Evolutionary conservation across 164 flowering plant species (phyloP).

Genomic region (Pachysandra terminalis): DNA sequence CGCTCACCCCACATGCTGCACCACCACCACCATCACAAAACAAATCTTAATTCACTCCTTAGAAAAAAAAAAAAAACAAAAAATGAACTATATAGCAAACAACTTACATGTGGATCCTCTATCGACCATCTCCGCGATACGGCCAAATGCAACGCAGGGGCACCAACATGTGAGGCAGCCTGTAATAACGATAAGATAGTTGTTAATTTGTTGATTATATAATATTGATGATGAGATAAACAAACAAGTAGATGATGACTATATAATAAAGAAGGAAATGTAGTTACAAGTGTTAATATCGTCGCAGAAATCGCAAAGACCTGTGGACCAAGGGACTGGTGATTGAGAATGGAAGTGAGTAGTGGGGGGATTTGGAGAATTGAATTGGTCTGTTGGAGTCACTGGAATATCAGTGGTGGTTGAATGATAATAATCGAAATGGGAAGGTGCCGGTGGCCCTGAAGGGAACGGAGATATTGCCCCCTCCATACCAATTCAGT

Average conservation of each 20-base stretch:
- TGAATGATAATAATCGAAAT: not conserved
- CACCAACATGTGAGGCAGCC: constrained; percentile 62
- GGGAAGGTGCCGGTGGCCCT: not conserved
- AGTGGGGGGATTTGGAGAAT: not conserved
- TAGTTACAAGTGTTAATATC: constrained; percentile 39
- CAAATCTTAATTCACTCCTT: too few relatives aligned
- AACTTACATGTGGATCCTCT: constrained; percentile 18
- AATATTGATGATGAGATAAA: too few relatives aligned
- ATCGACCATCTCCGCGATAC: constrained; percentile 42
- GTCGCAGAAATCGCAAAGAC: constrained; percentile 42
- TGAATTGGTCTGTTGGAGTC: not conserved
- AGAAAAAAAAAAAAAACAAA: too few relatives aligned
- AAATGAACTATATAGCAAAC: not conserved
- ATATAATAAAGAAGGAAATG: too few relatives aligned
- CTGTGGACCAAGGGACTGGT: constrained; percentile 49
- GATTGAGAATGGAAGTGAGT: constrained; percentile 11
- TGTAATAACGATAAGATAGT: constrained; percentile 6
- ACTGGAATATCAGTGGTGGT: constrained; percentile 6
- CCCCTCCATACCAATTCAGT: too few relatives aligned
- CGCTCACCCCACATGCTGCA: constrained; percentile 54
- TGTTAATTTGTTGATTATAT: too few relatives aligned
- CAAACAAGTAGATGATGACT: too few relatives aligned
- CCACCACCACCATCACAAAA: not conserved
- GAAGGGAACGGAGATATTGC: not conserved
- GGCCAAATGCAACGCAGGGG: constrained; percentile 61